phyloP scores from a whole-genome alignment of 495 filamentous ascomycete species.

The Apodospora peruviana region DNA sequence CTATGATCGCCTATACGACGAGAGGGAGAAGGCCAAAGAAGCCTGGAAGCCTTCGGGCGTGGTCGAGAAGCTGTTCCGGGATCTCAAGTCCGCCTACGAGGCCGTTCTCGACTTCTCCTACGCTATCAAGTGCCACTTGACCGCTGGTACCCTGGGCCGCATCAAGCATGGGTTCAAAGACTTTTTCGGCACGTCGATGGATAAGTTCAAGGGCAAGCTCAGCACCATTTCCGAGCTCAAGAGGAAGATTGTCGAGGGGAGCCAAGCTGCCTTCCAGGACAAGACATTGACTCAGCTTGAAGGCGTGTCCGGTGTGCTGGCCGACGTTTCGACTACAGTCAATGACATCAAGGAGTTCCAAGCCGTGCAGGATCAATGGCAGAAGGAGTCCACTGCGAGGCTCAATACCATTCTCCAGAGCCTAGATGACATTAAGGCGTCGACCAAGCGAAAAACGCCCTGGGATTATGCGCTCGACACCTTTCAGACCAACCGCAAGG shows the following conservation, averaged over 20 bases:
- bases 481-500: constrained; percentile 10
- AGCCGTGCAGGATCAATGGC: constrained; percentile 10
- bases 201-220: constrained; percentile 20
- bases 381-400: constrained; percentile 9
- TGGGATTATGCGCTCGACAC: constrained; percentile 23
- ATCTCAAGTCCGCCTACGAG: constrained; percentile 14
- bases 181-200: constrained; percentile 19
- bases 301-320: constrained; percentile 9
- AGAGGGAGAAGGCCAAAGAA: constrained; percentile 9
- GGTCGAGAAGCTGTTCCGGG: constrained; percentile 24
- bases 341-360: constrained; percentile 15
- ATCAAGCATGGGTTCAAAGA: constrained; percentile 25
- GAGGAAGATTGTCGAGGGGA: constrained; percentile 22
- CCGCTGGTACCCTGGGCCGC: constrained; percentile 11
- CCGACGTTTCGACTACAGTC: constrained; percentile 13
- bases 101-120: constrained; percentile 22
- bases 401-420: constrained; percentile 11
- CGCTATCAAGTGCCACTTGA: constrained; percentile 20
- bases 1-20: constrained; percentile 24
- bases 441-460: constrained; percentile 17
- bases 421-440: constrained; percentile 16
- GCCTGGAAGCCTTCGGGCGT: constrained; percentile 17
- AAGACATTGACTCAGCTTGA: constrained; percentile 18
- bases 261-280: constrained; percentile 23
- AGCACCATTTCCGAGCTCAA: constrained; percentile 13